These are phyloP conservation scores for Rosa rugosa DNA, from an alignment of 306 rosid species.

Conservation along the genomic window DNA sequence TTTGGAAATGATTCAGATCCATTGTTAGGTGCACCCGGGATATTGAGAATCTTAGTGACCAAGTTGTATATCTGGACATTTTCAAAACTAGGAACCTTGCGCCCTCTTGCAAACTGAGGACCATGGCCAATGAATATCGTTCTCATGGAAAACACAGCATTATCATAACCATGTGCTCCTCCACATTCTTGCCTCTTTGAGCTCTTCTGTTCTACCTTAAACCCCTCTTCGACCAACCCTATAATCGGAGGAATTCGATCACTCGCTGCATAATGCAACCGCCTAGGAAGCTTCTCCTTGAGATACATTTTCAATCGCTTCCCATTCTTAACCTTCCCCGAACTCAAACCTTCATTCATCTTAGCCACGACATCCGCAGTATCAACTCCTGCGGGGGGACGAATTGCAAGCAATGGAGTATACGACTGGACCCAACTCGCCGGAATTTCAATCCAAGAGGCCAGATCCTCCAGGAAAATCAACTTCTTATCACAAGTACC, in stretches of 20 bases:
- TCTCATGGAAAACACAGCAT: conserved; percentile 91
- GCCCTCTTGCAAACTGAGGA: conserved; percentile 84
- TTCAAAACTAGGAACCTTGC: conserved; percentile 89
- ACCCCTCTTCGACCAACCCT: conserved; percentile 79
- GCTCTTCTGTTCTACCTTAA: conserved; percentile 79
- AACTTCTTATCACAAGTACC: conserved; percentile 91
- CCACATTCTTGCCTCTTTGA: conserved; percentile 69
- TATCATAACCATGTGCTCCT: conserved; percentile 95
- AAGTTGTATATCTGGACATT: conserved; percentile 88
- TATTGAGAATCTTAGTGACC: conserved; percentile 78
- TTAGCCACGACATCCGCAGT: conserved; percentile 51
- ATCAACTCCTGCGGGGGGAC: conserved; percentile 53
- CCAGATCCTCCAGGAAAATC: conserved; percentile 68
- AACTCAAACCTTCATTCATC: conserved; percentile 76
- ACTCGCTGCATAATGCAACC: conserved; percentile 70
- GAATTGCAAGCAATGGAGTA: conserved; percentile 74
- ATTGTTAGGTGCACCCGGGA: conserved; percentile 76
- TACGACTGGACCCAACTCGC: conserved; percentile 56
- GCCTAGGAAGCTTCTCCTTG: conserved; percentile 79
- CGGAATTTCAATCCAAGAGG: conserved; percentile 70
- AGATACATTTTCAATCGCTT: conserved; percentile 65
- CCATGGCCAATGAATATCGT: conserved; percentile 88
- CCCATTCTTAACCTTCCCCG: conserved; percentile 84
- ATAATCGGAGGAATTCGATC: conserved; percentile 75
- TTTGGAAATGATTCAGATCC: conserved; percentile 70